Conservation (phyloP, 495 filamentous ascomycete genomes). For the Trichoderma erinaceum region DNA sequence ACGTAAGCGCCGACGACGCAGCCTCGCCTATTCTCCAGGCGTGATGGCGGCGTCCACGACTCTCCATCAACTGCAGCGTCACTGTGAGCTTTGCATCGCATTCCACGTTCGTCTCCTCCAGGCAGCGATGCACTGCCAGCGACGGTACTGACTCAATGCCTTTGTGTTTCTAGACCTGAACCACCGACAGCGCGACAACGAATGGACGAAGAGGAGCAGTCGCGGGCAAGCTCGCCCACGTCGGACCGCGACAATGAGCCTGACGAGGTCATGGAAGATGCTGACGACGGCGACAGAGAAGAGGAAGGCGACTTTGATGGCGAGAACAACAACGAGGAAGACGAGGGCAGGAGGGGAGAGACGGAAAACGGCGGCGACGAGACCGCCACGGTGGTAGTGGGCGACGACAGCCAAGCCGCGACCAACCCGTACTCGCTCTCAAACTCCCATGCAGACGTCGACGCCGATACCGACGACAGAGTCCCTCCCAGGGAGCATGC, state of each 20-base stretch:
- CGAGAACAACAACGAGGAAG: slow-evolving; percentile 27
- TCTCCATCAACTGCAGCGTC: no score
- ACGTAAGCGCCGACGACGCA: no score
- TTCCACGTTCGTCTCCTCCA: no score
- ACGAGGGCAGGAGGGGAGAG: slow-evolving; percentile 10
- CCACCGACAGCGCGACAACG: background rate
- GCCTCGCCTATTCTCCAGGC: no score
- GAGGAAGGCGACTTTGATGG: slow-evolving; percentile 48
- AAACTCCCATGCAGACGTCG: no score
- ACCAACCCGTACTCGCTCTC: background rate
- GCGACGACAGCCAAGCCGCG: slow-evolving; percentile 18
- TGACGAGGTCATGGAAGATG: slow-evolving; percentile 59
- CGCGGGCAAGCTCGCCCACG: slow-evolving; percentile 11
- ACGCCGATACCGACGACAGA: background rate
- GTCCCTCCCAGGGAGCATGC: slow-evolving; percentile 24
- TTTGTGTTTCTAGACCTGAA: background rate
- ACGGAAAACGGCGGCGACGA: slow-evolving; percentile 1
- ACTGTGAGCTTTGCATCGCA: no score
- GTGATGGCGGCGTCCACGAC: no score
- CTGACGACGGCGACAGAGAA: slow-evolving; percentile 55
- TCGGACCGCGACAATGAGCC: slow-evolving; percentile 37
- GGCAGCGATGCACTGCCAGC: background rate
- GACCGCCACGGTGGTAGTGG: background rate
- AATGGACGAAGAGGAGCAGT: slow-evolving; percentile 20
- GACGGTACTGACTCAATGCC: background rate